Conservation (phyloP, 148 eudicot species). For the Diospyros kaki region DNA sequence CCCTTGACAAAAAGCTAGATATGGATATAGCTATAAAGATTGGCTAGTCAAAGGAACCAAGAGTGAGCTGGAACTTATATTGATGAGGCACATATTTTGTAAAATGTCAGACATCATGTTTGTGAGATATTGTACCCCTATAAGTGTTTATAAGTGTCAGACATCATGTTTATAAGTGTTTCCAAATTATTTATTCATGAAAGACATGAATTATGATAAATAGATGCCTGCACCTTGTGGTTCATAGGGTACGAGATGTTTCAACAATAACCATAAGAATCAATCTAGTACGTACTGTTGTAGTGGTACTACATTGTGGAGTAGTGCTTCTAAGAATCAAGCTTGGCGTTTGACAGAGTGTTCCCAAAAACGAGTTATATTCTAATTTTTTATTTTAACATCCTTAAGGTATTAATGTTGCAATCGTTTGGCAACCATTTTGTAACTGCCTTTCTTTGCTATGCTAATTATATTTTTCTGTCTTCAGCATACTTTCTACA, state of each 20-base stretch:
- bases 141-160: not conserved
- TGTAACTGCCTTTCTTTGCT: not conserved
- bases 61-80: not conserved
- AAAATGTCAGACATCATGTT: not conserved
- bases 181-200: too few species aligned
- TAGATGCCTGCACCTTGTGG: not conserved
- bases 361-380: too few species aligned
- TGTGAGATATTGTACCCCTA: not conserved
- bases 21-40: too few species aligned
- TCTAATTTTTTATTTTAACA: not conserved
- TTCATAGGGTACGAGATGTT: not conserved
- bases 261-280: not conserved
- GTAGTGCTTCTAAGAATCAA: too few species aligned
- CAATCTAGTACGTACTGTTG: too few species aligned
- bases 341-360: not conserved
- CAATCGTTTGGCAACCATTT: not conserved
- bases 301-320: too few species aligned
- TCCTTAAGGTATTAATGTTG: not conserved
- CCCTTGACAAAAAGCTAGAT: too few species aligned
- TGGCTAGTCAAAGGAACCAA: too few species aligned
- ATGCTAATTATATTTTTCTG: not conserved
- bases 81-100: not conserved
- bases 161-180: not conserved
- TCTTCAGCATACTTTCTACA: not conserved
- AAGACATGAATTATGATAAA: not conserved